These are phyloP conservation scores for Rutstroemia sp. DNA, from an alignment of 2,329 filamentous ascomycete species.

Conservation along the genomic window DNA sequence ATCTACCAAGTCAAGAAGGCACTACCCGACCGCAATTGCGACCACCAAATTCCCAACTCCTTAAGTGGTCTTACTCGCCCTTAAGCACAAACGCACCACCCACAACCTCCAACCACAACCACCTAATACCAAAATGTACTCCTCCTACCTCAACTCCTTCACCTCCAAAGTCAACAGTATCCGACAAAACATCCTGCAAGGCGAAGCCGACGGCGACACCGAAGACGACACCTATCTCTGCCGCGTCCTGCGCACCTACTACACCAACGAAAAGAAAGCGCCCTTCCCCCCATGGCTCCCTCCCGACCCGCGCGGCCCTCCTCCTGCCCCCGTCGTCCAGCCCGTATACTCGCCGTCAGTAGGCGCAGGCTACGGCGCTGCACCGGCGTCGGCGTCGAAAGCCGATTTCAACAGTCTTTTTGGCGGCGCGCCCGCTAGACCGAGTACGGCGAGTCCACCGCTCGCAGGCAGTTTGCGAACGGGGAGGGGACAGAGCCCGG, in stretches of 20 bases:
- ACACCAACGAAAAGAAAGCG: slow-evolving; percentile 71
- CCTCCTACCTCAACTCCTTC: slow-evolving; percentile 59
- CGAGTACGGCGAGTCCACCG: slow-evolving; percentile 6
- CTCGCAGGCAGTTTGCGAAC: slow-evolving; percentile 1
- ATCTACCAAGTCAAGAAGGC: too few species aligned
- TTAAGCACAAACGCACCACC: background rate
- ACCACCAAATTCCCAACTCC: background rate
- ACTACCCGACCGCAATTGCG: background rate
- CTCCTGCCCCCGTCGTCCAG: slow-evolving; percentile 34
- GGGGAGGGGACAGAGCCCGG: background rate
- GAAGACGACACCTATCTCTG: slow-evolving; percentile 93
- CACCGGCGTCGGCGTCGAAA: slow-evolving; percentile 14
- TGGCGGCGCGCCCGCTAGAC: slow-evolving; percentile 31
- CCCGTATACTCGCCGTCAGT: slow-evolving; percentile 44
- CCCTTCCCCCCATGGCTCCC: slow-evolving; percentile 82
- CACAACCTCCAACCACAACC: slow-evolving; percentile 19
- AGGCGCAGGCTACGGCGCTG: slow-evolving; percentile 46
- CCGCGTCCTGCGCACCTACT: slow-evolving; percentile 87
- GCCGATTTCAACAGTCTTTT: slow-evolving; percentile 35
- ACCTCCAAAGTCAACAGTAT: slow-evolving; percentile 55
- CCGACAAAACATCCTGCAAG: slow-evolving; percentile 62
- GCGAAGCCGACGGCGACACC: slow-evolving; percentile 62
- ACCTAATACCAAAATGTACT: slow-evolving; percentile 49
- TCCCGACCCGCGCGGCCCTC: slow-evolving; percentile 69
- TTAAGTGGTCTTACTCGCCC: background rate